Evolutionary conservation across 2,329 filamentous ascomycete genomes (phyloP), one percentile per base, ranked within the genome.

Genomic region (Talaromyces sp.): DNA sequence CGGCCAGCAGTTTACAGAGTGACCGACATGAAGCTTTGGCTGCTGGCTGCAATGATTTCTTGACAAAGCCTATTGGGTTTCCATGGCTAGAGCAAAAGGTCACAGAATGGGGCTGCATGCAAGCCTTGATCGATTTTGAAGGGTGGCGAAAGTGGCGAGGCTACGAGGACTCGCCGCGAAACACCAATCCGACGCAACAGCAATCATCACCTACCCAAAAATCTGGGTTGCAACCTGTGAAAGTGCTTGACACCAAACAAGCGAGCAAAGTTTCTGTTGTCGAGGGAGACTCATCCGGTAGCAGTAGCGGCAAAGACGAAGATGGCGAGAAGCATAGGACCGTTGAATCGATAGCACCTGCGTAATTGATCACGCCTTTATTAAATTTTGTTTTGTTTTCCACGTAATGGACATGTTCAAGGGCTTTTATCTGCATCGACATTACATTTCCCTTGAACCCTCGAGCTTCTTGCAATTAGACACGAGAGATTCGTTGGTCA

Each of bases 21-120:
- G 95, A 99, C 78, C 86, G 95, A 66, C 93, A 97, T 72, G 93
- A 97, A 74, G 95, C 95, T 3, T 79, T 98, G 68, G 93, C 93
- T 29, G 95, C 93, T 43, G 95, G 95, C 4, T 98, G 95, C 75
- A 99, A 99, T 73, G 95, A 99, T 76, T 99, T 98, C 76, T 81
- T 99, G 73, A 98, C 95, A 50, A 71, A 96, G 91, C 95, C 95
- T 21, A 93, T 99, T 67, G 96, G 96, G 73, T 97, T 97, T 71
- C 89, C 96, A 62, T 99, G 93, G 93, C 85, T 99, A 27, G 91
- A 97, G 74, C 87, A 93, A 61, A 99, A 99, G 75, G 93, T 98
- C 67, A 97, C 96, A 78, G 95, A 99, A 81, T 99, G 95, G 95
- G 95, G 95, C 60, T 98, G 95, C 80, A 99, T 99, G 95, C 95